Base-by-base conservation (phyloP, 768 basidiomycete species). In the Suillus bovinus region DNA sequence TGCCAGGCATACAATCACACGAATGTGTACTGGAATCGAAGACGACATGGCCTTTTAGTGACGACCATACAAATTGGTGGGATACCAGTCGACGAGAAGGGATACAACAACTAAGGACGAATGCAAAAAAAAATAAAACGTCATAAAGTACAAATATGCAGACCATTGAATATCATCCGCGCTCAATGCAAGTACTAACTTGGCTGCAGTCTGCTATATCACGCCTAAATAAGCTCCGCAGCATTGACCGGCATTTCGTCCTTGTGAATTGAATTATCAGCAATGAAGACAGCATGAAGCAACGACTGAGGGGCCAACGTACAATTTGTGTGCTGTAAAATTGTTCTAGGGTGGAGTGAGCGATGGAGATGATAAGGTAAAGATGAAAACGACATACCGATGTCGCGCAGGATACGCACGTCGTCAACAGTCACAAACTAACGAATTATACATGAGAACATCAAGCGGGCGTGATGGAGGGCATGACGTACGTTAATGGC, bases 201-300 rank as follows among this genome's bases (percentile, higher is more conserved):
- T 13, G 38, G 6, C 38, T 41, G 38, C 27, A 17, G 24, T 29
- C 24, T 39, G 55, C 20, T 11, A 17, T 56, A 20, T 27, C 22
- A 39, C 22, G 5, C 58, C 83, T 84, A 97, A 71, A 98, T 96
- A 64, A 97, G 87, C 76, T 99, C 96, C 52, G 96, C 96, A 62
- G 96, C 96, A 76, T 99, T 97, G 64, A 97, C 91, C 7, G 93
- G 96, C 96, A 99, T 99, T 83, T 99, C 96, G 71, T 97, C 95
- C 90, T 97, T 71, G 63, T 58, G 66, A 68, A 66, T 62, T 60
- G 56, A 38, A 59, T 74, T 65, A 78, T 69, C 65, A 62, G 34
- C 22, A 56, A 53, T 33, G 55, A 53, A 33, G 59, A 47, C 53
- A 39, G 27, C 1, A 24, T 14, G 3, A 56, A 39, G 55, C 7